phyloP scores from a whole-genome alignment of 2,329 filamentous ascomycete genomes.

The Botrytis tulipae region DNA sequence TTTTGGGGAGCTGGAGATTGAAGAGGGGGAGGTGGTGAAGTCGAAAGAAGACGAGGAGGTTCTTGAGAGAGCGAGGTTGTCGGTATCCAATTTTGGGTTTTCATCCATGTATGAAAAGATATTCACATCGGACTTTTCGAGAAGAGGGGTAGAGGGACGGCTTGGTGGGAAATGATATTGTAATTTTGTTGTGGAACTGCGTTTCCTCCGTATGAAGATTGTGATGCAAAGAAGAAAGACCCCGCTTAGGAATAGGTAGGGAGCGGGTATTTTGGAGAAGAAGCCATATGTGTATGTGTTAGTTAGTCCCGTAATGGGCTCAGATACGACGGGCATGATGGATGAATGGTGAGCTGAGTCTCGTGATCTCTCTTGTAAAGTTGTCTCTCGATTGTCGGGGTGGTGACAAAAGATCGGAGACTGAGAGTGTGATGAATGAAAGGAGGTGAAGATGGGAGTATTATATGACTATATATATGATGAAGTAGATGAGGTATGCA shows the following conservation, averaged over 20 bases:
- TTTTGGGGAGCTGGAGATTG: neutral
- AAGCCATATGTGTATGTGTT: neutral
- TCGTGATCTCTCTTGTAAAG: neutral
- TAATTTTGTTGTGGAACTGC: neutral
- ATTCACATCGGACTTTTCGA: neutral
- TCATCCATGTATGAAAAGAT: neutral
- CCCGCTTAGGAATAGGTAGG: constrained; percentile 20
- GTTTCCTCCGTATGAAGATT: constrained; percentile 19
- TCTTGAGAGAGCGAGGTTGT: neutral
- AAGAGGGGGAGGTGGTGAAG: constrained; percentile 11
- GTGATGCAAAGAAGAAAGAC: constrained; percentile 24
- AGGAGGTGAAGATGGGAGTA: neutral
- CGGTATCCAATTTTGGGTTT: neutral
- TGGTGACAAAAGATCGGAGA: neutral
- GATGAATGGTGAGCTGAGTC: constrained; percentile 1
- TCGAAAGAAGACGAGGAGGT: constrained; percentile 9
- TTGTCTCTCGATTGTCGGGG: neutral
- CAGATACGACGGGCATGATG: constrained; percentile 24
- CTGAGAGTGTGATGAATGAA: neutral
- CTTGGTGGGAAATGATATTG: constrained; percentile 18
- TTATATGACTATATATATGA: neutral
- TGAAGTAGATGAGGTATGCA: neutral
- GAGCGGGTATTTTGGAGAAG: constrained; percentile 11
- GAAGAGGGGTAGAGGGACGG: constrained; percentile 9
- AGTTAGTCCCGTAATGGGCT: neutral